Evolutionary conservation across 78 protist genomes (phyloP), one percentile per base, ranked within the genome.

Genomic region (Trichosphaerium sp.): DNA sequence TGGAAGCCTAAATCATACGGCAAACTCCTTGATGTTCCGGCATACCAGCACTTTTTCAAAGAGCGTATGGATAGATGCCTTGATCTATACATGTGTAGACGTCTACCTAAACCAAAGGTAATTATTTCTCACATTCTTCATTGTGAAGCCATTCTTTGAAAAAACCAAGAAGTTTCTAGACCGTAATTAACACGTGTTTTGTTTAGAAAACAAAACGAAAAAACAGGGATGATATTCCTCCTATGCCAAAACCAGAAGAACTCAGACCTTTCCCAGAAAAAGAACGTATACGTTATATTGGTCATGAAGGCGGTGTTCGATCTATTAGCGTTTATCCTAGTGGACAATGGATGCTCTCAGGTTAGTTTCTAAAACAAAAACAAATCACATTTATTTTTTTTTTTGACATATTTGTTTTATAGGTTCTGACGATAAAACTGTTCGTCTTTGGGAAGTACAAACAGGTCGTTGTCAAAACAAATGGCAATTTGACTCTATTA

Each of bases 31-130:
- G 54, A 59, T 12, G 89, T 96, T 10, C 98, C 99, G 18, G 44
- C 65, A 8, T 91, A 92, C 52, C 29, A 49, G 39, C 18, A 65
- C 14, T 37, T 75, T 4, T 31, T 89, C 48, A 71, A 70, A 55
- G 99, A 96, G 62, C 81, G 94, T 7, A 91, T 90, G 57, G 92
- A 92, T 52, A 83, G 99, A 23, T 96, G 97, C 68, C 78, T 92
- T 6, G 99, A 96, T 64, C 84, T 96, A 11, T 91, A 90, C 56
- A 74, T 91, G 10, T 87, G 94, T 72, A 92, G 97, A 21, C 80
- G 97, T 40, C 70, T 39, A 7, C 37, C 41, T 23, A 81, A 67
- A 28, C 11, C 23, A 15, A 2, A 23, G 5, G 7, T 35, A 10
- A 7, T 37, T 1, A 4, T 39, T 3, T 52, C 7, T n/a, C n/a